Percentiles rank a stretch among this genome's conserved stretches.
phyloP scores from a whole-genome alignment of 345 rosid genomes.

The Hirschfeldia incana region DNA sequence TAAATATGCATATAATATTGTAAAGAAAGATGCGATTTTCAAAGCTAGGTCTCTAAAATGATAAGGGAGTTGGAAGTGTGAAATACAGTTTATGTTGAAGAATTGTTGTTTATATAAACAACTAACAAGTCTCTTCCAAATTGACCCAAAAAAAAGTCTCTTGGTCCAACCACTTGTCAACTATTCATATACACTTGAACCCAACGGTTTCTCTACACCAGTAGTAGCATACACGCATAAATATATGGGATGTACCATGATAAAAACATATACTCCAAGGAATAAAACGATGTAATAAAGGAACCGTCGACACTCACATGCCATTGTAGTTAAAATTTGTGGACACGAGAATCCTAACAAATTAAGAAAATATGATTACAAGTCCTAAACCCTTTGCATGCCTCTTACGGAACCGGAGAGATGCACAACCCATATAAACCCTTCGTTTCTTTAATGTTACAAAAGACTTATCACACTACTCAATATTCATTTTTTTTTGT shows the following conservation, averaged over 20 bases:
- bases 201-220: conserved; percentile 18
- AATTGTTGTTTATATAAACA: neutral
- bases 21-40: conserved; percentile 19
- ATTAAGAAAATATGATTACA: neutral
- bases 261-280: neutral
- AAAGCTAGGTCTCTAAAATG: neutral
- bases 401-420: neutral
- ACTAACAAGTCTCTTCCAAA: neutral
- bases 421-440: neutral
- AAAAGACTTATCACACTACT: neutral
- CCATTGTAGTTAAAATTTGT: neutral
- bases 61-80: conserved; percentile 11
- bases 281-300: neutral
- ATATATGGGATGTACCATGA: conserved; percentile 13
- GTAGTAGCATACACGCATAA: conserved; percentile 5
- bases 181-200: conserved; percentile 7
- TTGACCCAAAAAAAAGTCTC: neutral
- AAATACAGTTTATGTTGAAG: neutral
- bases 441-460: neutral
- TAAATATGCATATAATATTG: neutral
- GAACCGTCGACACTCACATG: conserved; percentile 26
- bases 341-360: conserved; percentile 32
- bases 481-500: neutral
- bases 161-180: conserved; percentile 29
- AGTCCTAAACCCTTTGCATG: neutral